A percentile compares a stretch with the other conserved stretches of the same genome.
These are phyloP conservation scores for Podaxis pistillaris DNA, from an alignment of 768 basidiomycete genomes.

Conservation along the genomic window DNA sequence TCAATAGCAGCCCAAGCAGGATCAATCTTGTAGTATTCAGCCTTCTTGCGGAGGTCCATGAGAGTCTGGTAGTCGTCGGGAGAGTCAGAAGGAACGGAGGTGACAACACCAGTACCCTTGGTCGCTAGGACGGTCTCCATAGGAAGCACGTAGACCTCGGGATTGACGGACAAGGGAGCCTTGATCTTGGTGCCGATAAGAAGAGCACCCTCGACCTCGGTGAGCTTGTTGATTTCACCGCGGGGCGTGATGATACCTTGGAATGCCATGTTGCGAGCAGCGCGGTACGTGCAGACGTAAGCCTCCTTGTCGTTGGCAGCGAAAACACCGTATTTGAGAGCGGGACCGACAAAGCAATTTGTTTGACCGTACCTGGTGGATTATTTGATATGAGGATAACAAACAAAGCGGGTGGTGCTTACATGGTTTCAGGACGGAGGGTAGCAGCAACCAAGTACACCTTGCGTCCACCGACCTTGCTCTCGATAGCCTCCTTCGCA, in stretches of 20 bases:
- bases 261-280: constrained; percentile 97
- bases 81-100: constrained; percentile 96
- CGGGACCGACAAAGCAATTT: constrained; percentile 92
- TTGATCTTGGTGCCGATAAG: constrained; percentile 88
- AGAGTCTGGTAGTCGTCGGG: constrained; percentile 94
- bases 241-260: constrained; percentile 78
- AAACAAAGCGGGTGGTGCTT: constrained; percentile 23
- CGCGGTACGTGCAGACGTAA: constrained; percentile 84
- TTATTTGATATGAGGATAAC: constrained; percentile 9
- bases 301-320: constrained; percentile 85
- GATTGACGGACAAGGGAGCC: constrained; percentile 79
- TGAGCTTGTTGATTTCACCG: constrained; percentile 70
- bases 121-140: constrained; percentile 98
- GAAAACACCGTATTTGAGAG: constrained; percentile 91
- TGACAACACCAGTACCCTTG: constrained; percentile 99
- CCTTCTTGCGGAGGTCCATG: constrained; percentile 91
- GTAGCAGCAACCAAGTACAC: constrained; percentile 96
- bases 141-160: constrained; percentile 93
- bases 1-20: constrained; percentile 83
- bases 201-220: constrained; percentile 75
- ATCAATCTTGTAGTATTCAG: constrained; percentile 94
- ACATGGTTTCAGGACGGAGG: constrained; percentile 96
- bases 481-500: constrained; percentile 61
- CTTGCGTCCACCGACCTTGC: constrained; percentile 72
- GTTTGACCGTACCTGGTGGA: constrained; percentile 88